Evolutionary conservation across 2,329 filamentous ascomycete genomes (phyloP).

Genomic region (Thelonectria olida): DNA sequence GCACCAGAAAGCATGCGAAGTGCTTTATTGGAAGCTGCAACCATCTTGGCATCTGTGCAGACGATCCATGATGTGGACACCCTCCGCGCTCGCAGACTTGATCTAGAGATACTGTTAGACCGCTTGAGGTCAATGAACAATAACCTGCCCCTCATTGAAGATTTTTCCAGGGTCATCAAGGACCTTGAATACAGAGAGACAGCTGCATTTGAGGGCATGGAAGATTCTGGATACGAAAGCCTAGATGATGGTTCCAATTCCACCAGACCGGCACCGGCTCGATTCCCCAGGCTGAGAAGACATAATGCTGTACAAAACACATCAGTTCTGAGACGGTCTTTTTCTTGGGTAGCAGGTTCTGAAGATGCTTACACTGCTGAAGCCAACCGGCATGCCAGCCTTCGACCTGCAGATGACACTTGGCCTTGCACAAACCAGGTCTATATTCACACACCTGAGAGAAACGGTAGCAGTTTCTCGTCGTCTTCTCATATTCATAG

Average conservation of each 20-base stretch:
- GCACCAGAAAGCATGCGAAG: not conserved
- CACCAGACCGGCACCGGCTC: not conserved
- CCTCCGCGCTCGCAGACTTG: not conserved
- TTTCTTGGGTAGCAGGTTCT: not conserved
- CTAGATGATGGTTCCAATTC: not conserved
- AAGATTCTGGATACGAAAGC: conserved; percentile 1
- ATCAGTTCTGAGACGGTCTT: not conserved
- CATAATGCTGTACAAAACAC: too few relatives aligned
- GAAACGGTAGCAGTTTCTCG: not conserved
- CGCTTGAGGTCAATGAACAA: not conserved
- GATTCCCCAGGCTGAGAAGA: not conserved
- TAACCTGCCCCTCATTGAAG: not conserved
- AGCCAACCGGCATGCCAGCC: too few relatives aligned
- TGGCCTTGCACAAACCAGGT: not conserved
- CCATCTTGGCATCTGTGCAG: not conserved
- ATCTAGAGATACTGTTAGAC: not conserved
- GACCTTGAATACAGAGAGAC: not conserved
- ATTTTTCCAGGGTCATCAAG: not conserved
- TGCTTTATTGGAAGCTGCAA: not conserved
- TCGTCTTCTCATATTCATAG: not conserved
- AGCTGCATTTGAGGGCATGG: not conserved
- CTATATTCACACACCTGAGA: not conserved
- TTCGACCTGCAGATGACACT: not conserved
- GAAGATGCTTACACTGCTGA: not conserved
- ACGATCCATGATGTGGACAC: not conserved